Evolutionary conservation across 345 rosid species (phyloP).

Genomic region (Linum usitatissimum): DNA sequence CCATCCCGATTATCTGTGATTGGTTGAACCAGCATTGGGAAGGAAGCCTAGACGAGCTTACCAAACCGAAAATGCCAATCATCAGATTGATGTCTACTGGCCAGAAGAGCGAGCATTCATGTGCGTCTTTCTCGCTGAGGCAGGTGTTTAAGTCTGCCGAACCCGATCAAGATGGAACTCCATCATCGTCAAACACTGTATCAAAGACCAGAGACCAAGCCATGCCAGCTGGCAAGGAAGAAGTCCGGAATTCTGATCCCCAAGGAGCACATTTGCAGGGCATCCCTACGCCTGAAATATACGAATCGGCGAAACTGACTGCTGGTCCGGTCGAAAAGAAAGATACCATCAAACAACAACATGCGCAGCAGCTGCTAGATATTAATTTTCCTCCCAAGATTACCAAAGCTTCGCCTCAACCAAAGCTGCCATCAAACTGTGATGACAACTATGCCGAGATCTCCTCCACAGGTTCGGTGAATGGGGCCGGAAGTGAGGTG

Average conservation of each 20-base stretch:
- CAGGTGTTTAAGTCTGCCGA: slow-evolving; percentile 66
- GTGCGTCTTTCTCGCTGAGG: slow-evolving; percentile 72
- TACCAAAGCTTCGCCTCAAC: slow-evolving; percentile 23
- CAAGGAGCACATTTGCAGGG: slow-evolving; percentile 52
- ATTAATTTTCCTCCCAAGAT: slow-evolving; percentile 71
- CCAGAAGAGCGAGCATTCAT: slow-evolving; percentile 81
- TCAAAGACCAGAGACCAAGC: slow-evolving; percentile 31
- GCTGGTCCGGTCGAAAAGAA: slow-evolving; percentile 53
- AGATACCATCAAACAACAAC: slow-evolving; percentile 28
- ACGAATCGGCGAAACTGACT: slow-evolving; percentile 64
- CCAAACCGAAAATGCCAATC: slow-evolving; percentile 76
- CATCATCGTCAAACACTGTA: slow-evolving; percentile 42
- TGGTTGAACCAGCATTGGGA: slow-evolving; percentile 99
- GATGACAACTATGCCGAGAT: slow-evolving; percentile 34
- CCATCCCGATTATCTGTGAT: slow-evolving; percentile 79
- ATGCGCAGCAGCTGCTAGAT: slow-evolving; percentile 69
- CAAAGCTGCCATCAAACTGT: slow-evolving; percentile 21
- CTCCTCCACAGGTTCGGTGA: slow-evolving; percentile 61
- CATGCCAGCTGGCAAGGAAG: slow-evolving; percentile 37
- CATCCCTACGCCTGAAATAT: slow-evolving; percentile 84
- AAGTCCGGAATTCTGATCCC: slow-evolving; percentile 29
- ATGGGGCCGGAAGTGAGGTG: slow-evolving; percentile 49
- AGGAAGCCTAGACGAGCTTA: slow-evolving; percentile 80
- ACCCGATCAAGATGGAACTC: slow-evolving; percentile 32
- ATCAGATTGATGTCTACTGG: slow-evolving; percentile 84